phyloP scores from a whole-genome alignment of 768 basidiomycete genomes.

The Tylopilus sp. region DNA sequence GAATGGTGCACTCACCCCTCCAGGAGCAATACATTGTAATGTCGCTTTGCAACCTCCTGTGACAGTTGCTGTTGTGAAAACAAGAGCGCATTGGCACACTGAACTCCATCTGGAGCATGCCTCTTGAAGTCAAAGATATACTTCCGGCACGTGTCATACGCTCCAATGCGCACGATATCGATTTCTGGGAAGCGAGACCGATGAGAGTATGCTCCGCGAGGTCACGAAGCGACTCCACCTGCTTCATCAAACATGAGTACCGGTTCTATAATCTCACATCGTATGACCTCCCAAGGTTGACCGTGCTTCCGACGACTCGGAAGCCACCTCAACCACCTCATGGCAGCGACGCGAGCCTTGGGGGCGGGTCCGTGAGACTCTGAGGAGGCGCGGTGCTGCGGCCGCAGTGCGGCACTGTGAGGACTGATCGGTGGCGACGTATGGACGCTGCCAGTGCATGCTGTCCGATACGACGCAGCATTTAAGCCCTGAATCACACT shows the following conservation, averaged over 20 bases:
- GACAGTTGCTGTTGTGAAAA: constrained; percentile 67
- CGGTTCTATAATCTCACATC: constrained; percentile 59
- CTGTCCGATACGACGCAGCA: constrained; percentile 10
- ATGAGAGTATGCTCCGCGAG: constrained; percentile 8
- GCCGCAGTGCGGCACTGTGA: constrained; percentile 11
- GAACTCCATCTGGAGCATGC: constrained; percentile 40
- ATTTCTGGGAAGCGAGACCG: constrained; percentile 41
- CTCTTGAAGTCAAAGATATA: constrained; percentile 61
- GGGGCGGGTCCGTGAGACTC: constrained; percentile 18
- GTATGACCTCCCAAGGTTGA: constrained; percentile 76
- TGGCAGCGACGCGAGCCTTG: constrained; percentile 16
- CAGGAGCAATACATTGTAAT: constrained; percentile 59
- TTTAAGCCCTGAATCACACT: constrained; percentile 18
- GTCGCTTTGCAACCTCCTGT: constrained; percentile 48
- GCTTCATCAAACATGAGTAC: constrained; percentile 59
- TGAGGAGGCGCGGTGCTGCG: constrained; percentile 12
- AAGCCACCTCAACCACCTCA: constrained; percentile 46
- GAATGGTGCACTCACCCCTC: constrained; percentile 53
- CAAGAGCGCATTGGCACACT: constrained; percentile 50
- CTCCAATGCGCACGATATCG: constrained; percentile 53
- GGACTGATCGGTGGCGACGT: constrained; percentile 10
- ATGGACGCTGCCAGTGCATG: constrained; percentile 16
- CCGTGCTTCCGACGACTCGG: constrained; percentile 51
- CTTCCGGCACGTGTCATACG: constrained; percentile 52
- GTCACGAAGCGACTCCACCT: constrained; percentile 38